Conservation (phyloP, 768 basidiomycete species). For the Jaapia argillacea region DNA sequence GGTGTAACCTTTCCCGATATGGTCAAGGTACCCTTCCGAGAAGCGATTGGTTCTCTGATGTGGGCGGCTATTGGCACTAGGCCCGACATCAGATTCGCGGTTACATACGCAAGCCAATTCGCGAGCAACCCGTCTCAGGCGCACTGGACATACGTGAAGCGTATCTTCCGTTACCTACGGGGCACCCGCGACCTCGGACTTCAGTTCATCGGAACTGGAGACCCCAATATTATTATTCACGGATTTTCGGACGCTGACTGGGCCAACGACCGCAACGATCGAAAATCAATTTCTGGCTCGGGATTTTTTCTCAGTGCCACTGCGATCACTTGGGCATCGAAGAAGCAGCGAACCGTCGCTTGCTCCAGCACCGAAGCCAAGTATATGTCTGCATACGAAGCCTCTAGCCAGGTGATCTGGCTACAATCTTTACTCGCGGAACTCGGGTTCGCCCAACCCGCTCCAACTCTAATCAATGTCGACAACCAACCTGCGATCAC, state of each 20-base stretch:
- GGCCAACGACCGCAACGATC: constrained; percentile 10
- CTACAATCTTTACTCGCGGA: constrained; percentile 10
- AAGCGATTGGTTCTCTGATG: constrained; percentile 17
- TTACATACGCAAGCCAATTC: constrained; percentile 16
- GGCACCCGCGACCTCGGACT: constrained; percentile 13
- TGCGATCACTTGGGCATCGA: constrained; percentile 17
- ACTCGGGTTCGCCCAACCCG: neutral
- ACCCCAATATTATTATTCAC: constrained; percentile 2
- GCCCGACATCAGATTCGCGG: constrained; percentile 22
- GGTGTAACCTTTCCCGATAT: neutral
- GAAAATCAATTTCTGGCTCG: constrained; percentile 18
- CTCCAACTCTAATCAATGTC: constrained; percentile 1
- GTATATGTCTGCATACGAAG: constrained; percentile 20
- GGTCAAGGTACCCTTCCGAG: neutral
- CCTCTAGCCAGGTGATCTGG: constrained; percentile 20
- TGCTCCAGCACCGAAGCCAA: constrained; percentile 24
- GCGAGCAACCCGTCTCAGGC: constrained; percentile 8
- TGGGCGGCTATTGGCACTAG: constrained; percentile 22
- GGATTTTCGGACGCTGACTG: constrained; percentile 22
- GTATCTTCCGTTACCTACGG: constrained; percentile 16
- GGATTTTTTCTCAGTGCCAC: constrained; percentile 15
- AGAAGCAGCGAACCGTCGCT: constrained; percentile 19
- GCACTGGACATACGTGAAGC: constrained; percentile 17
- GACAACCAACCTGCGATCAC: constrained; percentile 18
- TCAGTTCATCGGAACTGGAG: neutral